Evolutionary conservation across 2,329 filamentous ascomycete species (phyloP).

Genomic region (Aspergillus caelatus): DNA sequence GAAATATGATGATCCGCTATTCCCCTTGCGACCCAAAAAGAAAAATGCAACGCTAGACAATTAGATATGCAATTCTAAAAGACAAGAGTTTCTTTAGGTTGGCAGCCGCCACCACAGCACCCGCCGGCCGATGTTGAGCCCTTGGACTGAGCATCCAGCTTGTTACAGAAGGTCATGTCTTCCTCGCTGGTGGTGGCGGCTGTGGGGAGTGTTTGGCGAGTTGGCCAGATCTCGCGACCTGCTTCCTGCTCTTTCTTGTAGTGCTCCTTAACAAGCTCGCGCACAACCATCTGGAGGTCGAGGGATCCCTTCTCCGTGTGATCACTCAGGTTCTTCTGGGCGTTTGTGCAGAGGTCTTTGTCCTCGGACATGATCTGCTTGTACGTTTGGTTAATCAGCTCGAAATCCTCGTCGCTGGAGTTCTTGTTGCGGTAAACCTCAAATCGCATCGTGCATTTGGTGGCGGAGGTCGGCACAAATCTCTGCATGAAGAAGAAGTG

Average conservation of each 20-base stretch:
- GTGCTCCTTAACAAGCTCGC: slow-evolving; percentile 53
- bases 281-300: slow-evolving; percentile 57
- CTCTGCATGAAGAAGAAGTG: slow-evolving; percentile 66
- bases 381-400: slow-evolving; percentile 60
- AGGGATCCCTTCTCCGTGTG: slow-evolving; percentile 60
- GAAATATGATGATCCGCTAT: neutral
- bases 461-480: slow-evolving; percentile 59
- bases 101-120: slow-evolving; percentile 26
- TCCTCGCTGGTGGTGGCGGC: slow-evolving; percentile 29
- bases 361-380: slow-evolving; percentile 67
- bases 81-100: slow-evolving; percentile 4
- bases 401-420: slow-evolving; percentile 60
- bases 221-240: slow-evolving; percentile 57
- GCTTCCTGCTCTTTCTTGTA: slow-evolving; percentile 48
- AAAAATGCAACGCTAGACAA: neutral
- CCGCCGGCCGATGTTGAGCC: slow-evolving; percentile 15
- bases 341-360: slow-evolving; percentile 61
- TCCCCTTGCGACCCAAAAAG: neutral
- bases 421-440: slow-evolving; percentile 66
- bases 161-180: slow-evolving; percentile 36
- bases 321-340: slow-evolving; percentile 62
- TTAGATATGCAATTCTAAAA: neutral
- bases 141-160: slow-evolving; percentile 3
- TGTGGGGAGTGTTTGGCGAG: slow-evolving; percentile 38
- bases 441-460: slow-evolving; percentile 59